phyloP scores from a whole-genome alignment of 768 basidiomycete genomes.

The Mrakia gelida region DNA sequence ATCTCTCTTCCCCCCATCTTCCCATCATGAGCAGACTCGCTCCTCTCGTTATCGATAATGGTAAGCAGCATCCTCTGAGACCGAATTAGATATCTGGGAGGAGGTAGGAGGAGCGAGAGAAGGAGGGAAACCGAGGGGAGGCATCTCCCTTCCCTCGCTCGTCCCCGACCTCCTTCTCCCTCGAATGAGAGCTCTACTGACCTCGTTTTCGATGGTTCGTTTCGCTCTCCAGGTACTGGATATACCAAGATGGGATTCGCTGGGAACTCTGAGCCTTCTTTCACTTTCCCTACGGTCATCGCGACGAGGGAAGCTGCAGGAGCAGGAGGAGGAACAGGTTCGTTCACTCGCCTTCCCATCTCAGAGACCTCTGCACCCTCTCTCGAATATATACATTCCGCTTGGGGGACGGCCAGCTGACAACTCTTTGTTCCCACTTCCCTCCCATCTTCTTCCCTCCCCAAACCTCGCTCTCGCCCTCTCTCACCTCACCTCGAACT shows the following conservation, averaged over 20 bases:
- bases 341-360: conserved; percentile 42
- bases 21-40: conserved; percentile 71
- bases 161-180: not conserved
- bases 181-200: not conserved
- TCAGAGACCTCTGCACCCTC: conserved; percentile 44
- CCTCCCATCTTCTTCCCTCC: too few species aligned
- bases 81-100: not conserved
- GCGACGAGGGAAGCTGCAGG: conserved; percentile 63
- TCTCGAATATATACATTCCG: not conserved
- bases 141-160: conserved; percentile 6
- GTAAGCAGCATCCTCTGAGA: conserved; percentile 41
- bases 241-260: conserved; percentile 98
- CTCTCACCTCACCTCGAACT: not conserved
- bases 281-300: conserved; percentile 98
- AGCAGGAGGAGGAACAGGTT: conserved; percentile 24
- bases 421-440: too few species aligned
- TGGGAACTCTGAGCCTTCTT: conserved; percentile 97
- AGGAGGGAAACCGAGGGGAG: not conserved
- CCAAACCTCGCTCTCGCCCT: too few species aligned
- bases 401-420: not conserved
- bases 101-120: not conserved
- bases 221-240: conserved; percentile 55
- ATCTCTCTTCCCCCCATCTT: not conserved
- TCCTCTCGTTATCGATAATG: conserved; percentile 96
- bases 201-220: not conserved